Conservation (phyloP, 1,284 basidiomycete species). For the Apiotrichum porosum region DNA sequence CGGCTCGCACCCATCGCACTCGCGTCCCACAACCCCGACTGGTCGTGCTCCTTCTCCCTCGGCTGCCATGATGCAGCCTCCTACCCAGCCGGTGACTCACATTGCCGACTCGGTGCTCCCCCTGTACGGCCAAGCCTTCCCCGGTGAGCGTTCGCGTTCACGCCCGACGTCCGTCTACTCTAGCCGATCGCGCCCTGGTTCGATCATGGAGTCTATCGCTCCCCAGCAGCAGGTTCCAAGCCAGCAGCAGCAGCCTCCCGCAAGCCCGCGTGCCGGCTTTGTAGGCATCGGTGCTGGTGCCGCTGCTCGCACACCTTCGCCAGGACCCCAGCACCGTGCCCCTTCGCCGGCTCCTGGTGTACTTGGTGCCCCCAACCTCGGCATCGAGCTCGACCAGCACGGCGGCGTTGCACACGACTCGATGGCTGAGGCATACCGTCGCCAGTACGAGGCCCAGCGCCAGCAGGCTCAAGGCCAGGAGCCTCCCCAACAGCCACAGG, state of each 20-base stretch:
- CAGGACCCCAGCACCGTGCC: slow-evolving; percentile 51
- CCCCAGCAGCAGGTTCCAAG: slow-evolving; percentile 23
- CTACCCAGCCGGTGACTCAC: slow-evolving; percentile 54
- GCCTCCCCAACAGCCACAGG: slow-evolving; percentile 21
- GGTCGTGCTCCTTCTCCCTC: slow-evolving; percentile 46
- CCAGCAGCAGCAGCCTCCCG: slow-evolving; percentile 24
- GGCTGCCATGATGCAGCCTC: slow-evolving; percentile 66
- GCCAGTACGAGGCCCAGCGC: slow-evolving; percentile 43
- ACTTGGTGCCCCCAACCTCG: slow-evolving; percentile 52
- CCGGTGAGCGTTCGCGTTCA: slow-evolving; percentile 66
- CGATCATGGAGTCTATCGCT: slow-evolving; percentile 15
- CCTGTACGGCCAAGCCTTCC: slow-evolving; percentile 78
- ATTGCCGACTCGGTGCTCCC: slow-evolving; percentile 67
- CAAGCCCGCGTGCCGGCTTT: slow-evolving; percentile 57
- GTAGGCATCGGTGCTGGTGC: slow-evolving; percentile 69
- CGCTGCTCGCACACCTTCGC: slow-evolving; percentile 52
- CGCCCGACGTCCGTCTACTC: slow-evolving; percentile 47
- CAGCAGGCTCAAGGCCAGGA: slow-evolving; percentile 30
- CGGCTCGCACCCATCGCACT: slow-evolving; percentile 62
- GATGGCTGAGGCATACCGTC: slow-evolving; percentile 59
- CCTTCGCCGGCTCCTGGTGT: slow-evolving; percentile 37
- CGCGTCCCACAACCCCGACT: slow-evolving; percentile 64
- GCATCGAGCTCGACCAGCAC: slow-evolving; percentile 70
- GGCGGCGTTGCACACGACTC: slow-evolving; percentile 74
- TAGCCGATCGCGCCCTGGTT: slow-evolving; percentile 37